Conservation (phyloP, 2,329 filamentous ascomycete genomes). For the Acephala macrosclerotiorum region DNA sequence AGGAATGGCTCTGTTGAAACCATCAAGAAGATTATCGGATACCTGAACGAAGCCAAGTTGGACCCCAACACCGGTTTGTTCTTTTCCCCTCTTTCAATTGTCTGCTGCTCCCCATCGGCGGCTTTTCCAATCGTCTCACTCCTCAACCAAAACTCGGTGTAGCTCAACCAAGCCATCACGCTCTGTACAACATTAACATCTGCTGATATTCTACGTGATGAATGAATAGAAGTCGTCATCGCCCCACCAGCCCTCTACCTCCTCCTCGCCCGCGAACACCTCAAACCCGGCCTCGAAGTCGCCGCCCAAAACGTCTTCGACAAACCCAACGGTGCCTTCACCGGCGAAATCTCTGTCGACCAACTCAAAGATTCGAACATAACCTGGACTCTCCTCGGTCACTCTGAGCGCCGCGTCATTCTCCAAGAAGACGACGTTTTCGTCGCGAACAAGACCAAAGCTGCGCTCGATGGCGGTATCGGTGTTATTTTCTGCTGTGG, state of each 20-base stretch:
- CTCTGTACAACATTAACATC: slow-evolving; percentile 18
- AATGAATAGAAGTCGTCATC: slow-evolving; percentile 84
- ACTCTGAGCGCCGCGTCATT: slow-evolving; percentile 93
- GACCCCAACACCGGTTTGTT: slow-evolving; percentile 77
- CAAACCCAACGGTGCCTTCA: slow-evolving; percentile 96
- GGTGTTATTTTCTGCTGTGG: slow-evolving; percentile 97
- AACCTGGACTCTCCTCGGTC: slow-evolving; percentile 90
- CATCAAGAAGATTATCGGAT: slow-evolving; percentile 89
- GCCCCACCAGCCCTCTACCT: slow-evolving; percentile 92
- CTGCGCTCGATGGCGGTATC: slow-evolving; percentile 84
- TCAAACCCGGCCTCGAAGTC: slow-evolving; percentile 80
- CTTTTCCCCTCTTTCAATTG: neutral
- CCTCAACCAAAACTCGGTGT: slow-evolving; percentile 20
- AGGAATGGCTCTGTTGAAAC: slow-evolving; percentile 94
- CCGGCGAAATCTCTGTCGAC: slow-evolving; percentile 91
- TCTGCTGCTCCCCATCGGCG: slow-evolving; percentile 11
- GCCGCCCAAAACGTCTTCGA: slow-evolving; percentile 97
- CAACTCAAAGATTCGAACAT: slow-evolving; percentile 91
- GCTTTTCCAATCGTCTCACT: neutral
- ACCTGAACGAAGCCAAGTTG: slow-evolving; percentile 86
- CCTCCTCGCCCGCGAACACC: slow-evolving; percentile 80
- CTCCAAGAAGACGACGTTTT: slow-evolving; percentile 86
- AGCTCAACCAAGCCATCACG: neutral
- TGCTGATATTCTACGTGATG: neutral
- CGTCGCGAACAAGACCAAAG: slow-evolving; percentile 93